phyloP scores from a whole-genome alignment of 2,329 filamentous ascomycete genomes.

The Clarireedia sp. region DNA sequence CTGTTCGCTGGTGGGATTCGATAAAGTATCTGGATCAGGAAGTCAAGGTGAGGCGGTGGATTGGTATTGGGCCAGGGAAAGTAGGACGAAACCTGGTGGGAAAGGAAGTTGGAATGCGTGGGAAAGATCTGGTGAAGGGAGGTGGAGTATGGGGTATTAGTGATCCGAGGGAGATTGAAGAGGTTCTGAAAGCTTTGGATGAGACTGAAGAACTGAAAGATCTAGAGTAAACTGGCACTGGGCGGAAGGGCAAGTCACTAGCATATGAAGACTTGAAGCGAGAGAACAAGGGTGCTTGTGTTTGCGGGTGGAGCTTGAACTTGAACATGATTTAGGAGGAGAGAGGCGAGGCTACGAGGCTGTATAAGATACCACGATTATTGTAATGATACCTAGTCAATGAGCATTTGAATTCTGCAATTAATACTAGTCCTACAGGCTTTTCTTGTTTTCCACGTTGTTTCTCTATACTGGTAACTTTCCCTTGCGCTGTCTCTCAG shows the following conservation, averaged over 20 bases:
- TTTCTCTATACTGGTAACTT: too few relatives aligned
- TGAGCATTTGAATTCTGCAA: not conserved
- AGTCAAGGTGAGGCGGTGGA: conserved; percentile 72
- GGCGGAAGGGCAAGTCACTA: not conserved
- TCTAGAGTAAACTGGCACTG: conserved; percentile 17
- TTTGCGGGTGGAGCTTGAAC: too few relatives aligned
- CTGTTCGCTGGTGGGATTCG: conserved; percentile 89
- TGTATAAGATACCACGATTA: not conserved
- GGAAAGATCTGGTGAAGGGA: conserved; percentile 70
- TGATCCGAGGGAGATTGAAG: conserved; percentile 68
- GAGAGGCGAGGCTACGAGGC: conserved; percentile 15
- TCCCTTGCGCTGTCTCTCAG: too few relatives aligned
- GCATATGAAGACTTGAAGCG: too few relatives aligned
- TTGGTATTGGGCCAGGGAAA: conserved; percentile 89
- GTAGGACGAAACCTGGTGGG: conserved; percentile 89
- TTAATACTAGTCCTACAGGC: too few relatives aligned
- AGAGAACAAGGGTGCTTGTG: too few relatives aligned
- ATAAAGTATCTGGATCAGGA: conserved; percentile 84
- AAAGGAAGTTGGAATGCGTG: conserved; percentile 86
- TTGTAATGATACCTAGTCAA: not conserved
- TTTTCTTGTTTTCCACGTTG: too few relatives aligned
- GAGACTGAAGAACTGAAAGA: conserved; percentile 44
- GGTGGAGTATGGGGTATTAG: conserved; percentile 91
- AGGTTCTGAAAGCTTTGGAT: conserved; percentile 56
- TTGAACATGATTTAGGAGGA: too few relatives aligned